Base-by-base conservation (phyloP, 2,329 filamentous ascomycete species). In the Sporothrix globosa region DNA sequence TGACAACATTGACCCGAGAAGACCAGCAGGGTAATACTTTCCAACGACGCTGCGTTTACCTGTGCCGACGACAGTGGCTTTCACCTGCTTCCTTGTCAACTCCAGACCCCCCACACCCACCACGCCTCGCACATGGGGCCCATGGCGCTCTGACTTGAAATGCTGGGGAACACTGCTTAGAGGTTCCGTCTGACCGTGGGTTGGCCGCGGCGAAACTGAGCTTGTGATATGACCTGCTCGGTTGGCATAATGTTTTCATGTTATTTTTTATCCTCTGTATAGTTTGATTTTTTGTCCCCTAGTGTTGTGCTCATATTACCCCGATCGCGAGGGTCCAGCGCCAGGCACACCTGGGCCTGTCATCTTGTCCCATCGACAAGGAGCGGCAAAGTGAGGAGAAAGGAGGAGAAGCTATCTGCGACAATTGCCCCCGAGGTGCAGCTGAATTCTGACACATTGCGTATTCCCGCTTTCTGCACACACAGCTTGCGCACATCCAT, bases 111-210 rank as follows among this genome's bases (percentile, higher is more conserved):
- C 27, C 44, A 19, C 54, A 27, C 7, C 69, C 44, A 65, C 61
- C 11, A 21, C 46, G 24, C 24, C 53, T 39, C 44, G 41, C 58
- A 19, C 24, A 56, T 41, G 60, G 50, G 27, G 39, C 48, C 68
- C 24, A 41, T 30, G 48, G 54, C 63, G 53, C 24, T 60, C 68
- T 60, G 68, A 39, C n/a, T 27, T 39, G 39, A 63, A 44, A 14
- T 63, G 58, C 58, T 27, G 58, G 39, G 39, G 58, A 63, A 44
- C 34, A 44, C 39, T 61, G 30, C 19, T n/a, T 39, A 63, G 21
- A 70, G 60, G 39, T 70, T 70, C 69, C 69, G 69, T 34, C 65
- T 70, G 69, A 52, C 69, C 69, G 69, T 70, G 69, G 46, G 4
- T 41, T 67, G 53, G 44, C 68, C 68, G 60, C 46, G 60, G 50